Evolutionary conservation across 805 yeast species (phyloP).

Genomic region (Metschnikowia borealis): DNA sequence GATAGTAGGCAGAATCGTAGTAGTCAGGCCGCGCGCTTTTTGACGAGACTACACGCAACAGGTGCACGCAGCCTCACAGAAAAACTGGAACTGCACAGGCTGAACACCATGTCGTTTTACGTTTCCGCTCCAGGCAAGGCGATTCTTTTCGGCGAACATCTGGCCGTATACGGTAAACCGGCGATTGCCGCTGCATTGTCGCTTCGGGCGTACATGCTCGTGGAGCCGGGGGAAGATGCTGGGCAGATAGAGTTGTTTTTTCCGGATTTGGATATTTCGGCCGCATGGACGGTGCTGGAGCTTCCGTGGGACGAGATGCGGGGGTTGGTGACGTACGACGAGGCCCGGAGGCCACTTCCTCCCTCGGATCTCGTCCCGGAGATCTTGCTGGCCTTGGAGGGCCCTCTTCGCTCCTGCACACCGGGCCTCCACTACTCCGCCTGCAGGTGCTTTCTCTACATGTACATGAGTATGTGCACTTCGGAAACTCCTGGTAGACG

Average conservation of each 20-base stretch:
- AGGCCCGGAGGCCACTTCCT: slow-evolving; percentile 23
- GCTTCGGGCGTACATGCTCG: slow-evolving; percentile 75
- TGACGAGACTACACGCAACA: too few species aligned
- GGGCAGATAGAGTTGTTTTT: slow-evolving; percentile 56
- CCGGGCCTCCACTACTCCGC: slow-evolving; percentile 68
- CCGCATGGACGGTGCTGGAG: slow-evolving; percentile 57
- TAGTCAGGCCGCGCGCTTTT: too few species aligned
- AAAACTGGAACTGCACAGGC: not conserved
- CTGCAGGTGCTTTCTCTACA: slow-evolving; percentile 77
- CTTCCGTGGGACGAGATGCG: slow-evolving; percentile 53
- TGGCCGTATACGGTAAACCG: slow-evolving; percentile 90
- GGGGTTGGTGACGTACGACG: slow-evolving; percentile 7
- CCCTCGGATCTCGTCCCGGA: slow-evolving; percentile 59
- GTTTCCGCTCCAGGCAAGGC: slow-evolving; percentile 97
- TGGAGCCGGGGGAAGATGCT: slow-evolving; percentile 43
- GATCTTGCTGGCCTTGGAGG: slow-evolving; percentile 47
- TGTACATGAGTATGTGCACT: slow-evolving; percentile 53
- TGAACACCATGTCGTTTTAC: slow-evolving; percentile 37
- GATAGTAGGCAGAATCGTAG: too few species aligned
- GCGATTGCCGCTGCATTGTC: slow-evolving; percentile 95
- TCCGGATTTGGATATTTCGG: slow-evolving; percentile 72
- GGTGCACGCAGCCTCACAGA: not conserved
- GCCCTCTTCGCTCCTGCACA: slow-evolving; percentile 41
- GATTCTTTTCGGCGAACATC: slow-evolving; percentile 93
- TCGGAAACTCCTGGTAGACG: slow-evolving; percentile 29